Evolutionary conservation across 495 filamentous ascomycete species (phyloP).

Genomic region (Aspergillus mulundensis): DNA sequence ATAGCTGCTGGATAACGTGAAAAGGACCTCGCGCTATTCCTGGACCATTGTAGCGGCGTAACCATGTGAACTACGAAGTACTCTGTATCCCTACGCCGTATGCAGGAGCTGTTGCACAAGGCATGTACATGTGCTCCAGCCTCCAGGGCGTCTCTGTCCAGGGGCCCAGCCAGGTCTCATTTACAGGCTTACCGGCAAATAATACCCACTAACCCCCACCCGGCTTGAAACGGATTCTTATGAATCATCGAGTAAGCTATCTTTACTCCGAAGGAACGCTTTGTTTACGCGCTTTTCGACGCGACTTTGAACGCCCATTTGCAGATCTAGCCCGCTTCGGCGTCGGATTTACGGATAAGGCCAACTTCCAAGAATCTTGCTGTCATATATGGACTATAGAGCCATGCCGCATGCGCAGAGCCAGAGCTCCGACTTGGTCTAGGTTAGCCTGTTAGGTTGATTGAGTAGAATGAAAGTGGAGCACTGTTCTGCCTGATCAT

Average conservation of each 20-base stretch:
- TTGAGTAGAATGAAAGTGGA: neutral
- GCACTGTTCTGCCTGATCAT: neutral
- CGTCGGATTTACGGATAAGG: slow-evolving; percentile 4
- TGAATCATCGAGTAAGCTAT: slow-evolving; percentile 1
- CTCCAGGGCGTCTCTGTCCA: neutral
- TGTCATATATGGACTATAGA: too few species aligned
- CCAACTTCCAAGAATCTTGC: neutral
- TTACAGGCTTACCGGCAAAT: neutral
- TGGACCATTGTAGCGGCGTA: too few species aligned
- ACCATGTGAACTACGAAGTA: too few species aligned
- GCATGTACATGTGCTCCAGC: neutral
- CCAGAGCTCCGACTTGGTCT: neutral
- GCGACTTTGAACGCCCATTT: neutral
- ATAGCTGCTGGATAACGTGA: too few species aligned
- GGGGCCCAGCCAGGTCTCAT: neutral
- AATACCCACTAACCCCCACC: neutral
- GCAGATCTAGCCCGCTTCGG: neutral
- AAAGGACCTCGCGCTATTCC: too few species aligned
- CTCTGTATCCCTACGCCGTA: too few species aligned
- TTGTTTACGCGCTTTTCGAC: slow-evolving; percentile 1
- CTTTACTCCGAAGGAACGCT: neutral
- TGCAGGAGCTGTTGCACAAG: neutral
- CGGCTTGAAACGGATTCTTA: neutral
- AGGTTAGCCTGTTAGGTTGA: too few species aligned
- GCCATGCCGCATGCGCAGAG: too few species aligned